Evolutionary conservation across 768 basidiomycete species (phyloP).

Genomic region (Steccherinum ochraceum): DNA sequence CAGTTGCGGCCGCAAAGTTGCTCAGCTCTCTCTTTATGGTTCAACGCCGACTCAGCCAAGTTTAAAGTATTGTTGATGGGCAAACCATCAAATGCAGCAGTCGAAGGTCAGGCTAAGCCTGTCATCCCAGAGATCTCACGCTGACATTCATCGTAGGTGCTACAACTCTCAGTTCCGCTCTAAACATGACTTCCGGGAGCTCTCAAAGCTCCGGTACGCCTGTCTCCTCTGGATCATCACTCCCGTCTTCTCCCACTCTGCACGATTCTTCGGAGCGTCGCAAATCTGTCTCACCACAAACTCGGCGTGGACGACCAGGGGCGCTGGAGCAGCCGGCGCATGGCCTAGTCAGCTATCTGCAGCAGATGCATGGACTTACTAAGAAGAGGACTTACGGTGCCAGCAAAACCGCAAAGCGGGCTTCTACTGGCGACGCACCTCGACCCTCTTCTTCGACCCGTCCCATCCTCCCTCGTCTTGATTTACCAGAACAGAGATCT

Average conservation of each 20-base stretch:
- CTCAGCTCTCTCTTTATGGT: not conserved
- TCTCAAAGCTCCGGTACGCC: conserved; percentile 2
- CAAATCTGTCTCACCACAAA: conserved; percentile 1
- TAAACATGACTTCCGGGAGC: too few relatives aligned
- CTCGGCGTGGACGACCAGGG: conserved; percentile 10
- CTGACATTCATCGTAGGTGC: not conserved
- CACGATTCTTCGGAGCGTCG: not conserved
- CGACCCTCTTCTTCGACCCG: conserved; percentile 3
- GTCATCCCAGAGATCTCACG: too few relatives aligned
- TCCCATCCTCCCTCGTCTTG: conserved; percentile 12
- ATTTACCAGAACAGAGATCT: conserved; percentile 1
- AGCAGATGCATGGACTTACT: conserved; percentile 62
- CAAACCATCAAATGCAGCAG: not conserved
- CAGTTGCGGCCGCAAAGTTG: conserved; percentile 5
- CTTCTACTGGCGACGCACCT: not conserved
- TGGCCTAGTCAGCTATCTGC: conserved; percentile 55
- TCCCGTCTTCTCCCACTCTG: conserved; percentile 1
- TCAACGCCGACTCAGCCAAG: not conserved
- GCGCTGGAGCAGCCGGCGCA: conserved; percentile 19
- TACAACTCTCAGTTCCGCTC: not conserved
- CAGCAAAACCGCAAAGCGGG: conserved; percentile 10
- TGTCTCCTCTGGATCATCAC: not conserved
- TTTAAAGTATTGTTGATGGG: not conserved
- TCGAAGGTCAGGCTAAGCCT: not conserved
- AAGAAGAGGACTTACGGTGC: conserved; percentile 39